These are phyloP conservation scores for Pyrrhoderma noxium DNA, from an alignment of 1,284 basidiomycete species.

Conservation along the genomic window DNA sequence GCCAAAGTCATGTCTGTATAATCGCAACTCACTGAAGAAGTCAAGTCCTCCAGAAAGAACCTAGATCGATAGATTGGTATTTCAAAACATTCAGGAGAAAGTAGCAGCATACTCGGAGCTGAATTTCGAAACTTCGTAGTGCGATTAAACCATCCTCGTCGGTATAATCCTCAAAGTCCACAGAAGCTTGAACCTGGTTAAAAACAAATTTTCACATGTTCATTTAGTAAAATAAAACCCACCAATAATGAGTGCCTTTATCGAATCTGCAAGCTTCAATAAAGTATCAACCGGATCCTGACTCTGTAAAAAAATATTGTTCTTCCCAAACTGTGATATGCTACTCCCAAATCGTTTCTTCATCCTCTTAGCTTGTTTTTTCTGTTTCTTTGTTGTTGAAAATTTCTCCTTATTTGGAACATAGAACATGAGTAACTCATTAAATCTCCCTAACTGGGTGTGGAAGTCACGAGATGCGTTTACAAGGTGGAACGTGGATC, in stretches of 20 bases:
- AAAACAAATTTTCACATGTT: not conserved
- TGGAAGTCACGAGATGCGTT: slow-evolving; percentile 10
- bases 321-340: not conserved
- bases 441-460: not conserved
- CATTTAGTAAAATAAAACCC: not conserved
- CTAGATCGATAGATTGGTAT: not conserved
- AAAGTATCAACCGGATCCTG: not conserved
- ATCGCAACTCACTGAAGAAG: slow-evolving; percentile 12
- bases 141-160: slow-evolving; percentile 12
- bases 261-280: slow-evolving; percentile 5
- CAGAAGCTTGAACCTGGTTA: not conserved
- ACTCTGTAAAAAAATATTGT: not conserved
- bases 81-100: not conserved
- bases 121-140: slow-evolving; percentile 7
- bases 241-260: slow-evolving; percentile 8
- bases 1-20: too few species aligned
- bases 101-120: slow-evolving; percentile 3
- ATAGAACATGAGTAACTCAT: slow-evolving; percentile 7
- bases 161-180: slow-evolving; percentile 16
- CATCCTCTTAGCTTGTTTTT: slow-evolving; percentile 9
- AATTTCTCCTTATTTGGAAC: slow-evolving; percentile 8
- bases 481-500: slow-evolving; percentile 14
- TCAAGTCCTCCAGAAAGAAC: slow-evolving; percentile 12
- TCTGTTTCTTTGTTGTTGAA: slow-evolving; percentile 5
- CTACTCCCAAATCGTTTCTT: slow-evolving; percentile 5